Evolutionary conservation across 108 stramenopile genomes (phyloP), one percentile per base, ranked within the genome.

Genomic region (Nitzschia putrida): DNA sequence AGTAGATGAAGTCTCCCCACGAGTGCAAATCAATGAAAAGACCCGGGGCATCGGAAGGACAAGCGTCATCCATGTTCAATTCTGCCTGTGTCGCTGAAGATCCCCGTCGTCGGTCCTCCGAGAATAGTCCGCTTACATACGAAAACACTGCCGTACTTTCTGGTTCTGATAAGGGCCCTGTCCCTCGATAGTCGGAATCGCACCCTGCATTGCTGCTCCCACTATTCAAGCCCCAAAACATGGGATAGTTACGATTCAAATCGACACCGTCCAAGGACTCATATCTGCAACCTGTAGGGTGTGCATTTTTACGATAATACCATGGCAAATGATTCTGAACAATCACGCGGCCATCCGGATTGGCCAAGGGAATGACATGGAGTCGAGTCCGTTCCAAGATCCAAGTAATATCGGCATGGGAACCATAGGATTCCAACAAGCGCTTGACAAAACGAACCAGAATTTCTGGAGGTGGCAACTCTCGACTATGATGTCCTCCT

Each of bases 241-340:
- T 84, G 47, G 72, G 70, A 45, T 68, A 85, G 47, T 87, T 87
- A 14, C 84, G 80, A 71, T 88, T 88, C 37, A 88, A 50, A 56
- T 88, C 87, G 20, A 85, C 84, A 2, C 87, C 87, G 24, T 56
- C 57, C 7, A 23, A 8, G 0, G 71, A 24, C 44, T 79, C 70
- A 14, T 45, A 10, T 8, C 20, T 42, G 3, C 44, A 23, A n/a
- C 61, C 52, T 40, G 68, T 61, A 2, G 63, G 55, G 26, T 80
- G 80, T 22, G 78, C 39, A 60, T 87, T 87, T 68, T 87, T 87
- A 10, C 86, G 68, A 54, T 71, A 68, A 0, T 39, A 53, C 44
- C 44, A 44, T 7, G 40, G 23, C 13, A 68, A 74, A 61, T 73
- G 59, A 12, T 61, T 75, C 49, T 88, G 84, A 0, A 77, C 75